Evolutionary conservation across 306 rosid genomes (phyloP), one percentile per base, ranked within the genome.

Genomic region (Vigna reflexopilosa): DNA sequence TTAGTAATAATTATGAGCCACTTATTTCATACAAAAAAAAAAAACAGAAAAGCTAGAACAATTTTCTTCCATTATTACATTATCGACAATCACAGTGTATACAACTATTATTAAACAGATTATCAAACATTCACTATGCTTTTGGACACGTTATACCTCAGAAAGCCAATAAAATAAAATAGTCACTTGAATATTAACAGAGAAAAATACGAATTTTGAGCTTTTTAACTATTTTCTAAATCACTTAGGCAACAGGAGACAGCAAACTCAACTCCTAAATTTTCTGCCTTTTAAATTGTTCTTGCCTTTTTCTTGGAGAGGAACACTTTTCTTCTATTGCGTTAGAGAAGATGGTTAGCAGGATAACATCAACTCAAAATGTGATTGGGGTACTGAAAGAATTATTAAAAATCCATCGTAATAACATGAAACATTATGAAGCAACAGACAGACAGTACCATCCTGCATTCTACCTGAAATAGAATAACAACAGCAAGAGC

Each of bases 381-480:
- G 47, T 42, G 19, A 59, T 17, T 44, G 66, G 38, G 36, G 45
- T 45, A 81, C 22, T 30, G 58, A 49, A 63, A 47, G 58, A 75
- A 70, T 30, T 45, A 26, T 70, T 57, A 28, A 20, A 19, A 40
- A 3, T 28, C 22, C 72, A 70, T 19, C 17, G 73, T 32, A 34
- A 74, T 16, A 49, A 81, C 12, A 49, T 48, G 14, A 17, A 20
- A 72, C 48, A 51, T 48, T 28, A 63, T 42, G 45, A 57, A 76
- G 64, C 59, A 54, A 22, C 70, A 57, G 58, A 82, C 28, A 61
- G 47, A 58, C 72, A 82, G 67, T 42, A 67, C 67, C 69, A 85
- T 34, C 32, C 36, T 12, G 45, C 79, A 40, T 73, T 48, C 55
- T 57, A 34, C n/a, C 56, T 16, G 36, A 63, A 11, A 57, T 6